Evolutionary conservation across 176 grass and related monocot species (phyloP).

Genomic region (Miscanthus lutarioriparius): DNA sequence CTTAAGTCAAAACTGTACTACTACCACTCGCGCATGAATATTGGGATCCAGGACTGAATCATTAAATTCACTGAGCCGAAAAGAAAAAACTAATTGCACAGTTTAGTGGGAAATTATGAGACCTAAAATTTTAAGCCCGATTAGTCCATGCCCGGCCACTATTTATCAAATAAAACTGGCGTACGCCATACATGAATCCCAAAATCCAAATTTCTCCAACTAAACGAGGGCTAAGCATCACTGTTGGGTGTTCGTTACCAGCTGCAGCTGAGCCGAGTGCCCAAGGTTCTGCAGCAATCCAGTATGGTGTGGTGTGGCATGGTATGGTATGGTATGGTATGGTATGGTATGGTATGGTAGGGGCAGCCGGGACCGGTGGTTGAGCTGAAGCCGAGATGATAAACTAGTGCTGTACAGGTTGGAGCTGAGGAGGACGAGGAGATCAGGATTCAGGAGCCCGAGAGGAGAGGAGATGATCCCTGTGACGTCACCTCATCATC

Average conservation of each 20-base stretch:
- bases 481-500: background rate
- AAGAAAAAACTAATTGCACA: no score
- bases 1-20: no score
- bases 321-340: slow-evolving; percentile 7
- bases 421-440: slow-evolving; percentile 32
- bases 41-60: no score
- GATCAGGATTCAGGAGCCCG: background rate
- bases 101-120: no score
- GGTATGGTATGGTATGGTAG: slow-evolving; percentile 1
- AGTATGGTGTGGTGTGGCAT: slow-evolving; percentile 10
- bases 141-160: no score
- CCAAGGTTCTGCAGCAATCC: background rate
- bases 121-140: no score
- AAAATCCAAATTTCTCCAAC: no score
- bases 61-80: no score
- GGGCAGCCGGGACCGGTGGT: slow-evolving; percentile 35
- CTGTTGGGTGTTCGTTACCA: slow-evolving; percentile 14
- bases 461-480: background rate
- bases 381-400: slow-evolving; percentile 28
- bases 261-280: background rate
- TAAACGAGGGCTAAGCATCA: slow-evolving; percentile 27
- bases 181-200: no score
- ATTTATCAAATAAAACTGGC: no score
- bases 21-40: no score
- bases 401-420: slow-evolving; percentile 48